Percentiles rank a stretch among this genome's conserved stretches.
These are phyloP conservation scores for Diophrys appendiculata DNA, from an alignment of 73 alveolate genomes.

Conservation along the genomic window DNA sequence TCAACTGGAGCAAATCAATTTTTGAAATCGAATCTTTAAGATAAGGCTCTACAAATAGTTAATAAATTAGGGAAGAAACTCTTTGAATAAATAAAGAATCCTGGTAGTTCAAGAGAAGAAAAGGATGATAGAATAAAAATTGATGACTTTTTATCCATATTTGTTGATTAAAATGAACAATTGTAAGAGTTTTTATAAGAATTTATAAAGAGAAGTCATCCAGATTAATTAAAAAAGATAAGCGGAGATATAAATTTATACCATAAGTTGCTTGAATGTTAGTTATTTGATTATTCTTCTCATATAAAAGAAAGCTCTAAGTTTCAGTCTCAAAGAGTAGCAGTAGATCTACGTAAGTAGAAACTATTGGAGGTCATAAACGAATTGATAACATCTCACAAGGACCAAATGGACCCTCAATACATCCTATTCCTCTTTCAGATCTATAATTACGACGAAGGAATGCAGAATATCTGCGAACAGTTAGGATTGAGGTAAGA, in stretches of 20 bases:
- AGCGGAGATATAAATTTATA: constrained; percentile 41
- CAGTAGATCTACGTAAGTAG: constrained; percentile 4
- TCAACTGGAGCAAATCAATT: too few species aligned
- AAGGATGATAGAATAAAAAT: constrained; percentile 25
- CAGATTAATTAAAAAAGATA: background rate
- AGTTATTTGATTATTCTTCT: constrained; percentile 52
- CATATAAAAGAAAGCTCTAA: constrained; percentile 16
- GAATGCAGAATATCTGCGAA: constrained; percentile 69
- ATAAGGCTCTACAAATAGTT: background rate
- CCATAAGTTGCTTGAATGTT: constrained; percentile 82
- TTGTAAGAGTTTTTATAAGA: constrained; percentile 24
- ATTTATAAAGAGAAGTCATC: constrained; percentile 5
- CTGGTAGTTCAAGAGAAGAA: constrained; percentile 4
- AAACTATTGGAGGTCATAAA: constrained; percentile 64
- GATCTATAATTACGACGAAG: constrained; percentile 79
- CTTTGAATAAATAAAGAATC: constrained; percentile 17
- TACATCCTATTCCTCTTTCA: constrained; percentile 79
- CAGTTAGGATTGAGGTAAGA: constrained; percentile 75
- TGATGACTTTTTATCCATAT: constrained; percentile 42
- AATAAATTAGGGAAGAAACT: constrained; percentile 28
- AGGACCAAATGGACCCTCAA: constrained; percentile 73
- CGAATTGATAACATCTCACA: constrained; percentile 63
- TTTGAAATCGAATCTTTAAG: too few species aligned
- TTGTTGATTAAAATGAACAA: constrained; percentile 39
- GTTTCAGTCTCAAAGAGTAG: constrained; percentile 25